Percentiles rank a stretch among this genome's conserved stretches.
phyloP scores from a whole-genome alignment of 1,284 basidiomycete species.

The Puccinia hordei region DNA sequence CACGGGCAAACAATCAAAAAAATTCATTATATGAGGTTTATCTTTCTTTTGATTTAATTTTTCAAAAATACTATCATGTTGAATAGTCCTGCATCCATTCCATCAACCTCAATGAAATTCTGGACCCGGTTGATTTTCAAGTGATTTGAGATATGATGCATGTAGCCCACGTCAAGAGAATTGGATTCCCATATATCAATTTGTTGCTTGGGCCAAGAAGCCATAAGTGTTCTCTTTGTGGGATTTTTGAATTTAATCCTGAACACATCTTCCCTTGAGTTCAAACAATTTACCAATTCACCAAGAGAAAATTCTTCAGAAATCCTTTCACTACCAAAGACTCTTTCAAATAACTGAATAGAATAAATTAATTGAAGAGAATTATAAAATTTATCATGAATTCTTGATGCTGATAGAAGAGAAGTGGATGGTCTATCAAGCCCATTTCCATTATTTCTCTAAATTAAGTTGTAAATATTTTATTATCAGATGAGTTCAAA shows the following conservation, averaged over 20 bases:
- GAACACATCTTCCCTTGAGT: background rate
- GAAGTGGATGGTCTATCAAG: no score
- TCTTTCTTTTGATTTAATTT: background rate
- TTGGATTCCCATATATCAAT: background rate
- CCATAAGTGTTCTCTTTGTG: background rate
- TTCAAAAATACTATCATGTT: conserved; percentile 1
- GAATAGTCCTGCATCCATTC: background rate
- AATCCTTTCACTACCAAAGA: background rate
- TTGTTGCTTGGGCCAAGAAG: background rate
- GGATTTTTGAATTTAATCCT: background rate
- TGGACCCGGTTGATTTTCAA: background rate
- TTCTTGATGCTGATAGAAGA: no score
- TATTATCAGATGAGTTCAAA: background rate
- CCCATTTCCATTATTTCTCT: background rate
- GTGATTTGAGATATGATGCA: conserved; percentile 11
- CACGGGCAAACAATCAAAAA: background rate
- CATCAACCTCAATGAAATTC: background rate
- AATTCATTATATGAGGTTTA: background rate
- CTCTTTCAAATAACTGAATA: background rate
- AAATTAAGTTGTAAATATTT: background rate
- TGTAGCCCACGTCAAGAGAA: background rate
- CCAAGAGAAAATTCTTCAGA: no score
- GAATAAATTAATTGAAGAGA: background rate
- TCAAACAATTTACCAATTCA: background rate
- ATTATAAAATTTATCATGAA: no score